Conservation (phyloP, 352 stramenopile genomes). For the Pythium grandisporangium region DNA sequence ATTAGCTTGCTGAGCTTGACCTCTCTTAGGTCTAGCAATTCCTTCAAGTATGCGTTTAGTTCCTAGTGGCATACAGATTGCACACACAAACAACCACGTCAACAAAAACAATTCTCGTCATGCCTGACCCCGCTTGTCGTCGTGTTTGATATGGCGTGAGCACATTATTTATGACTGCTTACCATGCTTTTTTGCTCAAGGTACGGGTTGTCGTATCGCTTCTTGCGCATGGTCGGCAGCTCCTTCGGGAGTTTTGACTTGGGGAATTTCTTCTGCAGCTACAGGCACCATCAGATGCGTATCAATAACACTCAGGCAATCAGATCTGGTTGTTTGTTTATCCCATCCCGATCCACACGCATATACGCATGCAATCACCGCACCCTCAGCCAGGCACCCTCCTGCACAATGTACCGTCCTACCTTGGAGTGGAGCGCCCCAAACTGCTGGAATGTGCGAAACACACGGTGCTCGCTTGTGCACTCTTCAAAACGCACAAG, state of each 20-base stretch:
- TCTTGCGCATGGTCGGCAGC: constrained; percentile 55
- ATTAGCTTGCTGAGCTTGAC: constrained; percentile 47
- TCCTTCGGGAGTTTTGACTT: constrained; percentile 53
- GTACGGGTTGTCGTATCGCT: constrained; percentile 68
- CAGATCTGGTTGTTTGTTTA: too few relatives aligned
- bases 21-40: constrained; percentile 40
- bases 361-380: too few relatives aligned
- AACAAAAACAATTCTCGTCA: too few relatives aligned
- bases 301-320: too few relatives aligned
- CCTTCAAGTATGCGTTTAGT: constrained; percentile 44
- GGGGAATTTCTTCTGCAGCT: constrained; percentile 69
- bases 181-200: constrained; percentile 60
- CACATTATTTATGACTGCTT: neutral
- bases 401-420: neutral
- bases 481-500: constrained; percentile 37
- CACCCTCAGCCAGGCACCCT: too few relatives aligned
- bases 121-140: too few relatives aligned
- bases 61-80: constrained; percentile 12
- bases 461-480: constrained; percentile 27
- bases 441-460: constrained; percentile 67
- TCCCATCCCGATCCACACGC: too few relatives aligned
- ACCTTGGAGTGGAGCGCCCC: constrained; percentile 36
- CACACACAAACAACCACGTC: neutral
- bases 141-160: neutral
- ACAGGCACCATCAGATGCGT: too few relatives aligned